A percentile compares a stretch with the other conserved stretches of the same genome.
These are phyloP conservation scores for Candida tunisiensis DNA, from an alignment of 1,139 yeast species.

Conservation along the genomic window DNA sequence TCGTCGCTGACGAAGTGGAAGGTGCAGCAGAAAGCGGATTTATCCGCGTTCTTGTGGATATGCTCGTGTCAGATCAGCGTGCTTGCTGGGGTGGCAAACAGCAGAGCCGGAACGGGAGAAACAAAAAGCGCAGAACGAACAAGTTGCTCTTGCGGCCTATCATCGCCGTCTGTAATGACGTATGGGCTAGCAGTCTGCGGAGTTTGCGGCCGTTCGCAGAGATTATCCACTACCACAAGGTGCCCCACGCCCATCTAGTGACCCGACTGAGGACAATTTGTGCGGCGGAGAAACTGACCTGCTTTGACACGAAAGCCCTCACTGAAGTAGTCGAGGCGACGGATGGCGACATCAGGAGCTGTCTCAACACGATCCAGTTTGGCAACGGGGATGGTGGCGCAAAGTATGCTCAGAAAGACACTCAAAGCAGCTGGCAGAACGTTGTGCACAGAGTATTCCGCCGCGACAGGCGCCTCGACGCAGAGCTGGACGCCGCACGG, in stretches of 20 bases:
- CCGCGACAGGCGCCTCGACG: constrained; percentile 31
- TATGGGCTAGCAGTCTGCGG: constrained; percentile 58
- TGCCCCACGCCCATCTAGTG: constrained; percentile 32
- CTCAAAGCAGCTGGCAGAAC: constrained; percentile 8
- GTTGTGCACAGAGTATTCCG: constrained; percentile 13
- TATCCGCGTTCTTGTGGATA: constrained; percentile 46
- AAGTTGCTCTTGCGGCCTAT: constrained; percentile 61
- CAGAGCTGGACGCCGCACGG: constrained; percentile 30
- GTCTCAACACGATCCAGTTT: constrained; percentile 74
- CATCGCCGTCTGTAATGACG: constrained; percentile 82
- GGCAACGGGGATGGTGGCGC: constrained; percentile 10
- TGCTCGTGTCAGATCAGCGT: constrained; percentile 38
- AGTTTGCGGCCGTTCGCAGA: constrained; percentile 60
- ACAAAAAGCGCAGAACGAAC: constrained; percentile 11
- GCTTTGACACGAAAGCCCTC: constrained; percentile 24
- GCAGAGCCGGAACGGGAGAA: constrained; percentile 2
- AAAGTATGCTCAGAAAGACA: constrained; percentile 10
- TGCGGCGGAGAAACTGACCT: constrained; percentile 25
- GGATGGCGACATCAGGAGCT: constrained; percentile 76
- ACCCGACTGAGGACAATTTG: constrained; percentile 35
- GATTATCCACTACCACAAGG: constrained; percentile 45
- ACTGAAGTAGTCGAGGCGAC: constrained; percentile 49
- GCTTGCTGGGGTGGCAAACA: not conserved
- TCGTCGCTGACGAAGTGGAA: constrained; percentile 82
- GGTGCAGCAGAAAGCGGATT: constrained; percentile 79